Evolutionary conservation across 2,329 filamentous ascomycete species (phyloP), one percentile per base, ranked within the genome.

Genomic region (Cadophora sp.): DNA sequence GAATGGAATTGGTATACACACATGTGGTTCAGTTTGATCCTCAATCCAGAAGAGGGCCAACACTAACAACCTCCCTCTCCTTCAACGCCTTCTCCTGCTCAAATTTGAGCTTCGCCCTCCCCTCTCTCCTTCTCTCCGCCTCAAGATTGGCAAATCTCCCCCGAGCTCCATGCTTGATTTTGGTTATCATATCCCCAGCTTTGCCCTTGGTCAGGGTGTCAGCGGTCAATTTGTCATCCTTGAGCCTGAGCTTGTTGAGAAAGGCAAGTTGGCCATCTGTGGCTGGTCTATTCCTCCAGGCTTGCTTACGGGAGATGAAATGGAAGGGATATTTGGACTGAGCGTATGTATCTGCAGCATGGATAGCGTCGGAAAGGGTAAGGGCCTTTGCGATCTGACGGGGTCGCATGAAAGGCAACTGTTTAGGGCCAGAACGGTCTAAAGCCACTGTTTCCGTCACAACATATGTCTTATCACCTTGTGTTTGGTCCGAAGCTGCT

Each of bases 151-250:
- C 81, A 77, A 86, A 93, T 81, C 81, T 87, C 70, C 80, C 92
- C 79, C 83, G 87, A 0, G 92, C 93, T 0, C 95, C 95, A 77
- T 96, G 92, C 78, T 91, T 95, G 69, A 97, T 77, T 79, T 97
- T 97, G 8, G 93, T 97, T 72, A 98, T 97, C 91, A 97, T 94
- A 77, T 97, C 94, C 4, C 86, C 86, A 4, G 94, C 94, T 77
- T 88, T 89, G 8, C 95, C 95, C 76, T 94, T 96, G 16, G 87
- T 94, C 67, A 97, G 75, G 31, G 89, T 85, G 0, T 81, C 80
- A 0, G 80, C 73, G 1, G 81, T 84, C 62, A 94, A 76, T 64
- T 85, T 81, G 31, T 89, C 81, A n/a, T 83, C 79, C 63, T 85
- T 80, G 0, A 80, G 80, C 9, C 90, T 83, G 3, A 90, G 75